Conservation (phyloP, 306 rosid species). For the Myrica gale region DNA sequence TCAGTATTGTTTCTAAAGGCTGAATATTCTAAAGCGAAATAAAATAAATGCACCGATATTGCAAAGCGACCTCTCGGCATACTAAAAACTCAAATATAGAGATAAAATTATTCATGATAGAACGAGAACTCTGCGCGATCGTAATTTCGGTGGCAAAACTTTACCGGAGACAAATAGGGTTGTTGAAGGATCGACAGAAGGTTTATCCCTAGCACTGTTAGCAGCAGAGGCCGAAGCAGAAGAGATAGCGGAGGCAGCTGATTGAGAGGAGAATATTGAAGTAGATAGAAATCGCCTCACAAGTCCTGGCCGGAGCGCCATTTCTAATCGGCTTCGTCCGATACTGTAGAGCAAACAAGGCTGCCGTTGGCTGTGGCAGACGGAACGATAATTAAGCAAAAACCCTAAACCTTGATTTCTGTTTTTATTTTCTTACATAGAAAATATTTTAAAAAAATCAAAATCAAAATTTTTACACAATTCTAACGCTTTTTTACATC, state of each 20-base stretch:
- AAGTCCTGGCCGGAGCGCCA: slow-evolving; percentile 1
- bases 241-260: neutral
- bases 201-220: neutral
- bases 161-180: slow-evolving; percentile 7
- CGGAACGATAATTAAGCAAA: neutral
- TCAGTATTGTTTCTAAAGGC: neutral
- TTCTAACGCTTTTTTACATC: too few species aligned
- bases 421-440: too few species aligned
- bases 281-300: neutral
- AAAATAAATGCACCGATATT: neutral
- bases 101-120: neutral
- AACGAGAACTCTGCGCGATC: neutral
- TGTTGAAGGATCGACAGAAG: neutral
- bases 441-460: too few species aligned
- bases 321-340: neutral
- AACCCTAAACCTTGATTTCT: neutral
- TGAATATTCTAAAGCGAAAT: neutral
- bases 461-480: too few species aligned
- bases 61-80: neutral
- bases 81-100: neutral
- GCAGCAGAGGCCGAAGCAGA: neutral
- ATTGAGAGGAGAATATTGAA: neutral
- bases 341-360: neutral
- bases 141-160: neutral
- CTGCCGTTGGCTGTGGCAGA: neutral